These are phyloP conservation scores for Hysterium pulicare DNA, from an alignment of 2,329 filamentous ascomycete species.

Conservation along the genomic window DNA sequence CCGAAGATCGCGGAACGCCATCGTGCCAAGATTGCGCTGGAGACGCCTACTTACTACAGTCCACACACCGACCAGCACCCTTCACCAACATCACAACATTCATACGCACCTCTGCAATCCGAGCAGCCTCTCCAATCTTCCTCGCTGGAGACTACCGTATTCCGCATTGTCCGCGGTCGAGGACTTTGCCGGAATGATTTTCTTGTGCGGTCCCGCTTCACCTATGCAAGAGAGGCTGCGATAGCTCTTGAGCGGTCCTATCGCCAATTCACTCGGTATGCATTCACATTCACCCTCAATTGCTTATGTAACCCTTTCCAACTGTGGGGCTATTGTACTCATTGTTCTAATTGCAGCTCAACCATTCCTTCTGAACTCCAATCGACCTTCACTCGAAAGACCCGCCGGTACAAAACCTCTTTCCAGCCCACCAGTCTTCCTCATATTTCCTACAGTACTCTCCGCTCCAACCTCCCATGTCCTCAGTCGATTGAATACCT, in stretches of 20 bases:
- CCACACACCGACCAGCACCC: neutral
- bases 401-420: too few relatives aligned
- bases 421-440: too few relatives aligned
- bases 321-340: neutral
- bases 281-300: slow-evolving; percentile 8
- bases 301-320: slow-evolving; percentile 7
- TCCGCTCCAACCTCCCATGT: too few relatives aligned
- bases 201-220: slow-evolving; percentile 19
- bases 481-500: too few relatives aligned
- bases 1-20: neutral
- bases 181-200: slow-evolving; percentile 26
- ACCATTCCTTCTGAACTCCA: too few relatives aligned
- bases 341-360: slow-evolving; percentile 8
- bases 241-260: slow-evolving; percentile 14
- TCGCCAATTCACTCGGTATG: slow-evolving; percentile 14
- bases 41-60: neutral
- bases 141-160: neutral
- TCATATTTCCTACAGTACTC: too few relatives aligned
- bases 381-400: too few relatives aligned
- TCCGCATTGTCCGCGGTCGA: slow-evolving; percentile 10
- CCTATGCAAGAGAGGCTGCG: slow-evolving; percentile 27
- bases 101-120: neutral
- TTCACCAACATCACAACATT: neutral
- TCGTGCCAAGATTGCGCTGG: neutral
- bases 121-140: neutral